Evolutionary conservation across 2,329 filamentous ascomycete genomes (phyloP).

Genomic region (Apiospora aurea): DNA sequence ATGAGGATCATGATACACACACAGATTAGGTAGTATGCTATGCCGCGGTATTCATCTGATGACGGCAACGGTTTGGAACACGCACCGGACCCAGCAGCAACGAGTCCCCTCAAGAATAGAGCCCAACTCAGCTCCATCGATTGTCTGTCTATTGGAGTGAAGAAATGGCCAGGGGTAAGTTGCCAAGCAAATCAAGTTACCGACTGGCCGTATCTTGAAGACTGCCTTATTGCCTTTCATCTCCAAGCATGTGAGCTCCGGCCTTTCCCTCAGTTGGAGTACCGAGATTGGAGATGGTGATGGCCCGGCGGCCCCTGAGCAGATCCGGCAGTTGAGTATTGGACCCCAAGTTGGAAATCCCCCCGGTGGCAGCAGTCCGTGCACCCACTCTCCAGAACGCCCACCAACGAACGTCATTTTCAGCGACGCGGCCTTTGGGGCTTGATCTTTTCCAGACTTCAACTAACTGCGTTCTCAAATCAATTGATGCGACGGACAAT

Average conservation of each 20-base stretch:
- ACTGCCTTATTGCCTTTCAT: too few relatives aligned
- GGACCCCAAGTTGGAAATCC: neutral
- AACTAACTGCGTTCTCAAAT: neutral
- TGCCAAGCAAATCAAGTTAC: too few relatives aligned
- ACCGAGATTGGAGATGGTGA: constrained; percentile 2
- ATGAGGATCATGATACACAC: neutral
- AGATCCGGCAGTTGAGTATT: constrained; percentile 11
- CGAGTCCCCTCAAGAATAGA: neutral
- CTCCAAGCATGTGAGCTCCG: neutral
- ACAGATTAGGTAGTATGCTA: neutral
- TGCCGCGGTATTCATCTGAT: neutral
- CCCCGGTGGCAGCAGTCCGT: neutral
- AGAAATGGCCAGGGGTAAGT: neutral
- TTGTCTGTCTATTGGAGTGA: neutral
- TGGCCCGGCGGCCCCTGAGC: neutral
- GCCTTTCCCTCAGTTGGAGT: neutral
- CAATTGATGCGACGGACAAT: neutral
- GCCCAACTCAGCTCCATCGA: constrained; percentile 9
- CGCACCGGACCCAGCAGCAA: neutral
- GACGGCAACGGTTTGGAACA: neutral
- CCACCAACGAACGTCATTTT: constrained; percentile 4
- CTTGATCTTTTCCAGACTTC: neutral
- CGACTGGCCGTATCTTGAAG: too few relatives aligned
- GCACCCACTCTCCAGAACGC: neutral
- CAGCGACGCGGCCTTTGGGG: neutral